Base-by-base conservation (phyloP, 2,329 filamentous ascomycete species). In the Metarhizium robertsii region DNA sequence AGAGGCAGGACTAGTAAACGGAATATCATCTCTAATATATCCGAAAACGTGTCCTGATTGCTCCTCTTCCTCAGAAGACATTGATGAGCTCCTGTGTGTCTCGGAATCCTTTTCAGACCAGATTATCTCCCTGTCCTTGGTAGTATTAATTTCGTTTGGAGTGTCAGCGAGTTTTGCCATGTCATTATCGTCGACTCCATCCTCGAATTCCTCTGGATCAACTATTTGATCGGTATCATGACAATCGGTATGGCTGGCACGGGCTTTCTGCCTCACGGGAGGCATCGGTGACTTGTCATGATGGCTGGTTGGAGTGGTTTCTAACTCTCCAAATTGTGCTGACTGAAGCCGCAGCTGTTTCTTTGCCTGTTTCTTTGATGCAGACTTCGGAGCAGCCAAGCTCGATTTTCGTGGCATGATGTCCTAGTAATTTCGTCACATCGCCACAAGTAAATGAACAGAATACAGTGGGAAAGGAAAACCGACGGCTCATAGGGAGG, bases 281-380 rank as follows among this genome's bases (percentile, higher is more conserved):
- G 4, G 16, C 10, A 10, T 52, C 16, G 56, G 59, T 45, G 61
- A 62, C 49, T 61, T 59, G 7, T 62, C 51, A 49, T 63, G 60
- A 10, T 56, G 65, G n/a, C 59, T 64, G 1, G 64, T 70, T 5
- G 69, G 67, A 6, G 69, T 69, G 2, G 67, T 69, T 6, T 71
- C 67, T 2, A 72, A 62, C 53, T 71, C 57, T 2, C 63, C 62
- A 18, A 72, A 62, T 43, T 62, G 54, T 0, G 61, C 61, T 11
- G 60, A 14, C 14, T 55, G 59, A 20, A 55, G 57, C 38, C 57
- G 60, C 25, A 25, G 36, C 50, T 55, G 63, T 25, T 45, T 56
- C 43, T 46, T 43, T 29, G 53, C 40, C 38, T 50, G 48, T 34
- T 52, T 53, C n/a, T 54, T 56, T 32, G 45, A 48, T 29, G 45